These are phyloP conservation scores for Lophiostoma macrostomum DNA, from an alignment of 495 filamentous ascomycete genomes.

Conservation along the genomic window DNA sequence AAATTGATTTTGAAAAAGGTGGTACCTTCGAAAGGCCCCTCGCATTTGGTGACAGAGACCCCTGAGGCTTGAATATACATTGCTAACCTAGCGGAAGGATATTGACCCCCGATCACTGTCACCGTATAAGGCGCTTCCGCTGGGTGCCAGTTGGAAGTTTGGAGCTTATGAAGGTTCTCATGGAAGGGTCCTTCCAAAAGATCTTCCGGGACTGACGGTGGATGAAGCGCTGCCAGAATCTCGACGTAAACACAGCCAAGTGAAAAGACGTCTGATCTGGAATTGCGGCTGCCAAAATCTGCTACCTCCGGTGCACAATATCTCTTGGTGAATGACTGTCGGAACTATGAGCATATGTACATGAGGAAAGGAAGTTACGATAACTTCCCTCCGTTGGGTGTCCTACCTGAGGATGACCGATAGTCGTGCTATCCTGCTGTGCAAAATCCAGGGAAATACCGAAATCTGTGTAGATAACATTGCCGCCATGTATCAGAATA, in stretches of 20 bases:
- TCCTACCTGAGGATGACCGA: slow-evolving; percentile 5
- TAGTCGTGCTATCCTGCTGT: neutral
- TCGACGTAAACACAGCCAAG: slow-evolving; percentile 25
- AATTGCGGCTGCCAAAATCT: slow-evolving; percentile 1
- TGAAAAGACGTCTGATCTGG: slow-evolving; percentile 22
- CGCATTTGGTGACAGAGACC: no score
- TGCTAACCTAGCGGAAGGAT: no score
- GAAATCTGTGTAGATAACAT: slow-evolving; percentile 22
- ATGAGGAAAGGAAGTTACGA: no score
- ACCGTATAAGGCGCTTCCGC: no score
- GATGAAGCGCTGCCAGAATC: slow-evolving; percentile 4
- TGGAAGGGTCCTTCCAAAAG: neutral
- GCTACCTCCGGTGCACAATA: slow-evolving; percentile 23
- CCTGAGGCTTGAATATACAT: no score
- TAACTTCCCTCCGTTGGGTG: no score
- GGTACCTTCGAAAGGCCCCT: no score
- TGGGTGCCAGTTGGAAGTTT: slow-evolving; percentile 6
- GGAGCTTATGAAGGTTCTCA: neutral
- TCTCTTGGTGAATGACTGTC: neutral
- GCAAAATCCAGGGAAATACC: slow-evolving; percentile 13
- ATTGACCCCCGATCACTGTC: no score
- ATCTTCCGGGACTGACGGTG: neutral
- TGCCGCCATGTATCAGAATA: slow-evolving; percentile 14
- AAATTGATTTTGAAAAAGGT: no score
- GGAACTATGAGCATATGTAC: no score